Evolutionary conservation across 1,139 yeast genomes (phyloP), one percentile per base, ranked within the genome.

Genomic region (Suhomyces maxii): DNA sequence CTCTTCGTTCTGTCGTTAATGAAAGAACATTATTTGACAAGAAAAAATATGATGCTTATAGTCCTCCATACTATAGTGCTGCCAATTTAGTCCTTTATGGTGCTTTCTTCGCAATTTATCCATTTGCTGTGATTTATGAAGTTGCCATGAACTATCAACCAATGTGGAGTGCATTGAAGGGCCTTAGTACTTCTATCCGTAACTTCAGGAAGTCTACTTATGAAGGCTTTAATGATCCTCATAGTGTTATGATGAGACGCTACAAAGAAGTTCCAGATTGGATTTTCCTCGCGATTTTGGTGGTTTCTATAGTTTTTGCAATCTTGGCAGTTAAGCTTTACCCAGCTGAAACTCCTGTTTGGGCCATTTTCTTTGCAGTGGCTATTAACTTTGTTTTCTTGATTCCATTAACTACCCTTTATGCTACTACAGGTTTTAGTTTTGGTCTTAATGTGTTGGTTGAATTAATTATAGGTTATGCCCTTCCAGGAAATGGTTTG

Each of bases 61-160:
- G 77, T 0, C 77, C 78, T 8, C 77, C 77, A 9, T 73, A 71
- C 52, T 73, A 69, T 48, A 58, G 69, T 37, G 77, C 77, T 3
- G 77, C 77, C 1, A 72, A 69, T 53, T 59, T 73, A 46, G 73
- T 72, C 7, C 53, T 70, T 2, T 73, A 73, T 52, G 77, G 77
- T 2, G 77, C 77, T 35, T 54, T 52, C 34, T 55, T 58, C 37
- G 57, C 57, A 7, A 28, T 55, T 35, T 57, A 55, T 43, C 61
- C 61, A 3, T 50, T 55, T 40, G 42, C 52, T 1, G 39, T 54
- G 31, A 31, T 50, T 11, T 56, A 51, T 36, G 57, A 51, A 41
- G 37, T 47, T 25, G 46, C 41, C 6, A 42, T 44, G 34, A 49
- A 55, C 42, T 37, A 43, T 34, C 42, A 45, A 18, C 39, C 46